phyloP scores from a whole-genome alignment of 345 rosid genomes.

The Dimocarpus longan region DNA sequence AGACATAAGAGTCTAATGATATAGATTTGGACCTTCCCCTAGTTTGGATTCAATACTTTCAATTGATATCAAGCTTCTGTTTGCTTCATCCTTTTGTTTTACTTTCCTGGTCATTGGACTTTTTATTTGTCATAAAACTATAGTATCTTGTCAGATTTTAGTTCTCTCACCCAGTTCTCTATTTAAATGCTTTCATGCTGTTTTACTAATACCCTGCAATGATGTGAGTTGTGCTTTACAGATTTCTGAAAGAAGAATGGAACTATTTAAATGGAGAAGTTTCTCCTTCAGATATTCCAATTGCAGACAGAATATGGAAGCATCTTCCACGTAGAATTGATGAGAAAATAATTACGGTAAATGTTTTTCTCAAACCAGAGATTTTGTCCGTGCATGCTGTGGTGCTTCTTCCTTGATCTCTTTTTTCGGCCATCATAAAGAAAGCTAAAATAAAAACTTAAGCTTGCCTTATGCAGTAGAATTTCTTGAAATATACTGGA shows the following conservation, averaged over 20 bases:
- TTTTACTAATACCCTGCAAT: conserved; percentile 1
- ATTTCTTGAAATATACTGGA: neutral
- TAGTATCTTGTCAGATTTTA: neutral
- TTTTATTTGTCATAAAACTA: neutral
- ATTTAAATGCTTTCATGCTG: conserved; percentile 16
- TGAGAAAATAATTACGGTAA: conserved; percentile 54
- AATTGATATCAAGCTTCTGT: neutral
- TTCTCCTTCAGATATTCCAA: conserved; percentile 54
- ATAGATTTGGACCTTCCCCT: neutral
- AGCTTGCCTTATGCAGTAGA: neutral
- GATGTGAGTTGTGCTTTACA: conserved; percentile 32
- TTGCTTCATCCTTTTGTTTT: neutral
- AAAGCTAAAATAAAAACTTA: neutral
- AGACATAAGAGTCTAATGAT: neutral
- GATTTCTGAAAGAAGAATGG: conserved; percentile 86
- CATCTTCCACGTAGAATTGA: conserved; percentile 59
- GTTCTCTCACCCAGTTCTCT: neutral
- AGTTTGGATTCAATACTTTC: neutral
- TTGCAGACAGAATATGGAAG: conserved; percentile 64
- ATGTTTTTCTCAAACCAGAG: conserved; percentile 5
- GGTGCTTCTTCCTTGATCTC: neutral
- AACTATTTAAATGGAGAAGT: conserved; percentile 52
- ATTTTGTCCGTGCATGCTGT: neutral
- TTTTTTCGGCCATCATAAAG: neutral
- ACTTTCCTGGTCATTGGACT: neutral